Evolutionary conservation across 495 filamentous ascomycete genomes (phyloP), one percentile per base, ranked within the genome.

Genomic region (Penicillium daleae): DNA sequence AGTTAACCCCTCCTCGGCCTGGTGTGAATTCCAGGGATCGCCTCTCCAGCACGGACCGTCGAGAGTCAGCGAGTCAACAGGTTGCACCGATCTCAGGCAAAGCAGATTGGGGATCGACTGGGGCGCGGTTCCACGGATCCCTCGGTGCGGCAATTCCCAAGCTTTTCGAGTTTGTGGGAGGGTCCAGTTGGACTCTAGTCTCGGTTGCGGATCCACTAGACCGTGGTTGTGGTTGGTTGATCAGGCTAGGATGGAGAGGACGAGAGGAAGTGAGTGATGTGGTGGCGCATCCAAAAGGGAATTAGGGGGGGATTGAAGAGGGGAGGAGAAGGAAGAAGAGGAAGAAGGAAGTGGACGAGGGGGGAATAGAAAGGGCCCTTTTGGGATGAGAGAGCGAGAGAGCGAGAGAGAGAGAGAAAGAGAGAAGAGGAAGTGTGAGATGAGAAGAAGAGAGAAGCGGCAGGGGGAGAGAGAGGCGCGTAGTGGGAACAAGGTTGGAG

Each of bases 21-120:
- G 65, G 64, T 66, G n/a, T 62, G 67, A 61, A 66, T 60, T 69
- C 66, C 68, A 74, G 60, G 71, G 76, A 78, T 78, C 76, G 72
- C 70, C 74, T 60, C 50, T 44, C 33, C 66, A 76, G 76, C 76
- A 78, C 76, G 73, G 76, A 68, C 76, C 76, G 56, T 60, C 49
- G 61, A 59, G 63, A 68, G 65, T 71, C 65, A 66, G 57, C 59
- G 59, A 71, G 67, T 61, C 59, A 64, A 67, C 61, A 63, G 66
- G 70, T 69, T 69, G 70, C 70, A 76, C 61, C 61, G 69, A 69
- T 71, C 65, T 71, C 70, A 68, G 68, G 46, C n/a, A n/a, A 67
- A 72, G 70, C 49, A 69, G 66, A 65, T 62, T n/a, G 67, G 64
- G 68, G 56, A 74, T 70, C 71, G 65, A 60, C 67, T 69, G 57